Evolutionary conservation across 176 grass and related monocot species (phyloP), one percentile per base, ranked within the genome.

Genomic region (Rhynchospora tenuis): DNA sequence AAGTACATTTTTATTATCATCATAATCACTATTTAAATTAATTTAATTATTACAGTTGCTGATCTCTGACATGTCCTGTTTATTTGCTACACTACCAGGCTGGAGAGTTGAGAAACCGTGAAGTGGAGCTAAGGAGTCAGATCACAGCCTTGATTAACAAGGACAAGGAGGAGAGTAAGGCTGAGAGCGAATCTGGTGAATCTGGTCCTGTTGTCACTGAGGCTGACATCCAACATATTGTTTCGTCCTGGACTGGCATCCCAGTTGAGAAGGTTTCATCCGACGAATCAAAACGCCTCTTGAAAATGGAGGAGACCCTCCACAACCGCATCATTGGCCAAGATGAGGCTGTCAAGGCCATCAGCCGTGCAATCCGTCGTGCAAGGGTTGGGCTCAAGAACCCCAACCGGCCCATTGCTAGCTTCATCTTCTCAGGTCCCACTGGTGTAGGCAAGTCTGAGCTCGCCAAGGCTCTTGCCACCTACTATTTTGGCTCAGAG

Each of bases 401-500:
- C 59, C 95, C 95, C 0, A 98, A 98, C 51, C 87, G 95, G 0
- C 95, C 95, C 16, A 98, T 98, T 84, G 95, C 95, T 72, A 97
- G 95, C 84, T 97, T 97, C 87, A 97, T 97, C 81, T 97, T 97
- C 85, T 97, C 95, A 77, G 92, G 95, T 73, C 95, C 95, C 23
- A 98, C 95, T 74, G 95, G 95, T 65, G 95, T 98, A 73, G 95
- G 95, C 15, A 98, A 98, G 92, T 98, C 95, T 73, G 92, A 98
- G 81, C 83, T 98, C 22, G 95, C 95, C 58, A 98, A 98, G 82
- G 84, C 92, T 68, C 86, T 95, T 31, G 96, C 93, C 14, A 57
- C 96, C 44, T 95, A 93, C 79, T 98, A 95, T 75, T 98, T 95
- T 17, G 96, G 96, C 44, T 98, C 93, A 15, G 95, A 98, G 80